A percentile compares a stretch with the other conserved stretches of the same genome.
Evolutionary conservation across 306 rosid species (phyloP).

Genomic region (Biancaea sappan): DNA sequence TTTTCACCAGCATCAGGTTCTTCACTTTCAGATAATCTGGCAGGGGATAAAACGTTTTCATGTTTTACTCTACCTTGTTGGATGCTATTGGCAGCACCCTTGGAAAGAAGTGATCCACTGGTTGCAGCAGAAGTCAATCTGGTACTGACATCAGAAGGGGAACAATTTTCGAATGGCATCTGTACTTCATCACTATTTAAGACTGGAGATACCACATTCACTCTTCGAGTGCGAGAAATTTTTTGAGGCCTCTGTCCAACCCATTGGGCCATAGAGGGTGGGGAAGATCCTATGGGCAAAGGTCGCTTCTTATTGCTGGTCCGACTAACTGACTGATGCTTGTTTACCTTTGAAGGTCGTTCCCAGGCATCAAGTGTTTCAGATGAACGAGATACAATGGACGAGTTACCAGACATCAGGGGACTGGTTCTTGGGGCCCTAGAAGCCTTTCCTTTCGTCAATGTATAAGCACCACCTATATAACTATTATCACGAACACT

Average conservation of each 20-base stretch:
- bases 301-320: conserved; percentile 60
- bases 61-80: conserved; percentile 52
- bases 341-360: conserved; percentile 55
- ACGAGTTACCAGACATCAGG: conserved; percentile 50
- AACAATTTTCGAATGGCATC: conserved; percentile 54
- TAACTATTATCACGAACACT: conserved; percentile 54
- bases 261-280: conserved; percentile 84
- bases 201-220: conserved; percentile 75
- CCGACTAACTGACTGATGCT: conserved; percentile 51
- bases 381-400: conserved; percentile 57
- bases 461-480: conserved; percentile 47
- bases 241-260: conserved; percentile 90
- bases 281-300: conserved; percentile 57
- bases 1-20: conserved; percentile 69
- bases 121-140: conserved; percentile 50
- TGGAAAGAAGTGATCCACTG: conserved; percentile 57
- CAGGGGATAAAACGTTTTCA: conserved; percentile 61
- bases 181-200: conserved; percentile 62
- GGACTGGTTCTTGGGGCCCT: conserved; percentile 71
- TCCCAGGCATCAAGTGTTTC: conserved; percentile 64
- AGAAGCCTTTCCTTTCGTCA: conserved; percentile 75
- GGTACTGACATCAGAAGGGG: conserved; percentile 64
- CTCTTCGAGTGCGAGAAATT: conserved; percentile 78
- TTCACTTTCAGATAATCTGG: conserved; percentile 77
- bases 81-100: conserved; percentile 43